Evolutionary conservation across 371 early-diverging fungal genomes (phyloP).

Genomic region (Mortierella sp.): DNA sequence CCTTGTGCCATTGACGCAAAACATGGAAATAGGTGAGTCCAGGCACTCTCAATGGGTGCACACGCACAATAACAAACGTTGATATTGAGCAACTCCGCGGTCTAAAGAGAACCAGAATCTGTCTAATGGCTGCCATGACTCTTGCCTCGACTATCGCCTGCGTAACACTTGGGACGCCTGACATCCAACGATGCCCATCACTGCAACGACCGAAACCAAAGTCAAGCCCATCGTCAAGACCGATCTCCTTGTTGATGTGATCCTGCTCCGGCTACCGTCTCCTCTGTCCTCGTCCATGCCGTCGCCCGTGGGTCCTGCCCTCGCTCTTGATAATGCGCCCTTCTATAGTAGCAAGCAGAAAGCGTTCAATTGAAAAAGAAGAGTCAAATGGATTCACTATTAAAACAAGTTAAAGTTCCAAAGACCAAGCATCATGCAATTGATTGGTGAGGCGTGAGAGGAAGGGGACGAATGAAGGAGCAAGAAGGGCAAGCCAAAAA

Average conservation of each 20-base stretch:
- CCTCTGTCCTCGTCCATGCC: slow-evolving; percentile 27
- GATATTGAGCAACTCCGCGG: too few relatives aligned
- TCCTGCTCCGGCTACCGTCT: slow-evolving; percentile 31
- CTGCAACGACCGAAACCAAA: slow-evolving; percentile 39
- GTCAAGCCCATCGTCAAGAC: slow-evolving; percentile 50
- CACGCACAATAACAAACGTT: too few relatives aligned
- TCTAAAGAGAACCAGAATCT: too few relatives aligned
- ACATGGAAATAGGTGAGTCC: too few relatives aligned
- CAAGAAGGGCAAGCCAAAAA: too few relatives aligned
- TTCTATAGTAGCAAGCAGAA: slow-evolving; percentile 15
- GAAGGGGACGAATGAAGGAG: too few relatives aligned
- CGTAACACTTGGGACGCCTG: slow-evolving; percentile 40
- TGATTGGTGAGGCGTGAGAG: too few relatives aligned
- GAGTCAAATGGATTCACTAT: background rate
- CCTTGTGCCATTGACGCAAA: too few relatives aligned
- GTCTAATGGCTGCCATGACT: too few relatives aligned
- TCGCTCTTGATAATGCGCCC: slow-evolving; percentile 28
- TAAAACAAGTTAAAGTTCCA: too few relatives aligned
- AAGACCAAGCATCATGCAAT: too few relatives aligned
- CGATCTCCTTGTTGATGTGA: slow-evolving; percentile 45
- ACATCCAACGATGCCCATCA: slow-evolving; percentile 46
- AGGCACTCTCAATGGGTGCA: too few relatives aligned
- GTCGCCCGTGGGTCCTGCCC: slow-evolving; percentile 16
- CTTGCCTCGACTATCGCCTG: slow-evolving; percentile 4
- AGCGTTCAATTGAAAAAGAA: background rate